A percentile compares a stretch with the other conserved stretches of the same genome.
Evolutionary conservation across 441 rosid genomes (phyloP).

Genomic region (Melianthus villosus): DNA sequence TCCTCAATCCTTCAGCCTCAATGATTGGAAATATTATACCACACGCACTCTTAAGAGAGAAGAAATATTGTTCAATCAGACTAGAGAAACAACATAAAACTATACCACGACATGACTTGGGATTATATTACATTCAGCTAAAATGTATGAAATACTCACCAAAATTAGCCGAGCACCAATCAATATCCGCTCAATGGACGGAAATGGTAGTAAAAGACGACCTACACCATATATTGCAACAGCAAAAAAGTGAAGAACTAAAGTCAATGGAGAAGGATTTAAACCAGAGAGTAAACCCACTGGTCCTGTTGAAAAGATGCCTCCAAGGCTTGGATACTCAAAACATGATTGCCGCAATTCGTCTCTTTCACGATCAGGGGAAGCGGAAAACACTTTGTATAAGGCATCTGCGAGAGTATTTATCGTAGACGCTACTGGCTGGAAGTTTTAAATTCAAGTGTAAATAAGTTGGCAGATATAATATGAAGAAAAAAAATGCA

Average conservation of each 20-base stretch:
- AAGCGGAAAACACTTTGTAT: not conserved
- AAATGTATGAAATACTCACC: not conserved
- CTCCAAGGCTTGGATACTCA: not conserved
- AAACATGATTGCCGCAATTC: slow-evolving; percentile 3
- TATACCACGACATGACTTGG: no score
- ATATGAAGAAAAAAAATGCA: no score
- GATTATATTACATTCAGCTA: no score
- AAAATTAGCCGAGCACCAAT: not conserved
- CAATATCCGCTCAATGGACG: not conserved
- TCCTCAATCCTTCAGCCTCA: not conserved
- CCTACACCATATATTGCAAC: not conserved
- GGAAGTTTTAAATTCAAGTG: no score
- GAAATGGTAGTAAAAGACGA: not conserved
- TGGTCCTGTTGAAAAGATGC: not conserved
- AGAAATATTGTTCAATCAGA: not conserved
- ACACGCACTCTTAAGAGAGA: not conserved
- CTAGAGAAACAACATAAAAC: not conserved
- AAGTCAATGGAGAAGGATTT: not conserved
- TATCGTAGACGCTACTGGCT: slow-evolving; percentile 1
- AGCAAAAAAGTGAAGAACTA: not conserved
- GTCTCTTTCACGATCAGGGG: not conserved
- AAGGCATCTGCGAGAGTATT: not conserved
- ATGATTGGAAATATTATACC: slow-evolving; percentile 1
- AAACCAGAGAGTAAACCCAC: not conserved
- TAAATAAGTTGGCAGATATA: no score